Percentiles rank a stretch among this genome's conserved stretches.
Evolutionary conservation across 306 rosid genomes (phyloP).

Genomic region (Erythrophleum fordii): DNA sequence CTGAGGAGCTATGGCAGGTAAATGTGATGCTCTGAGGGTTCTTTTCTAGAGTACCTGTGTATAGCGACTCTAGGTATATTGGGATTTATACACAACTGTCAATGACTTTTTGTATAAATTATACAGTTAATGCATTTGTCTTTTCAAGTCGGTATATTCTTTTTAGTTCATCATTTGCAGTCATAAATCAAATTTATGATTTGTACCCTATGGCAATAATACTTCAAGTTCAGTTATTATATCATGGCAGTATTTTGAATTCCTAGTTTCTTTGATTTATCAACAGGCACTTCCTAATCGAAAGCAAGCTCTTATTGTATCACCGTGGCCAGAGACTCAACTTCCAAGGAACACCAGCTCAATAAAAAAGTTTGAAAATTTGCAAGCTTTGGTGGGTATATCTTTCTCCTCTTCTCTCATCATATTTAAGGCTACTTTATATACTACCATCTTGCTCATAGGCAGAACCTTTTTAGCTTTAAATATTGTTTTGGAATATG

Average conservation of each 20-base stretch:
- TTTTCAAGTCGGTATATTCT: not conserved
- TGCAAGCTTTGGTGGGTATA: slow-evolving; percentile 82
- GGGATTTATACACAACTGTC: not conserved
- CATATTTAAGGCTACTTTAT: slow-evolving; percentile 25
- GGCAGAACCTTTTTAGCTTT: not conserved
- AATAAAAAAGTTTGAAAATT: slow-evolving; percentile 81
- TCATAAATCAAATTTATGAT: not conserved
- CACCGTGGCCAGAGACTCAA: slow-evolving; percentile 85
- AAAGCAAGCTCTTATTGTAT: slow-evolving; percentile 76
- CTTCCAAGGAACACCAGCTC: slow-evolving; percentile 71
- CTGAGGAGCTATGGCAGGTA: slow-evolving; percentile 99
- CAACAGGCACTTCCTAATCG: slow-evolving; percentile 86
- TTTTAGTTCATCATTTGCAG: not conserved
- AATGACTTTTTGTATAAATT: not conserved
- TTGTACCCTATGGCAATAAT: not conserved
- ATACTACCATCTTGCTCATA: not conserved
- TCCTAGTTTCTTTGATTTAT: slow-evolving; percentile 13
- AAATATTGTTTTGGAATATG: slow-evolving; percentile 20
- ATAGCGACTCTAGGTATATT: not conserved
- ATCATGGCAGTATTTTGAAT: not conserved
- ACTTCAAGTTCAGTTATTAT: slow-evolving; percentile 12
- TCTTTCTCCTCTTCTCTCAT: slow-evolving; percentile 28
- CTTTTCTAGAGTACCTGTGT: not conserved
- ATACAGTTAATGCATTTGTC: not conserved
- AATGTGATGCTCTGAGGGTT: slow-evolving; percentile 3